These are phyloP conservation scores for Cladosporium austrohemisphaericum DNA, from an alignment of 2,329 filamentous ascomycete genomes.

Conservation along the genomic window DNA sequence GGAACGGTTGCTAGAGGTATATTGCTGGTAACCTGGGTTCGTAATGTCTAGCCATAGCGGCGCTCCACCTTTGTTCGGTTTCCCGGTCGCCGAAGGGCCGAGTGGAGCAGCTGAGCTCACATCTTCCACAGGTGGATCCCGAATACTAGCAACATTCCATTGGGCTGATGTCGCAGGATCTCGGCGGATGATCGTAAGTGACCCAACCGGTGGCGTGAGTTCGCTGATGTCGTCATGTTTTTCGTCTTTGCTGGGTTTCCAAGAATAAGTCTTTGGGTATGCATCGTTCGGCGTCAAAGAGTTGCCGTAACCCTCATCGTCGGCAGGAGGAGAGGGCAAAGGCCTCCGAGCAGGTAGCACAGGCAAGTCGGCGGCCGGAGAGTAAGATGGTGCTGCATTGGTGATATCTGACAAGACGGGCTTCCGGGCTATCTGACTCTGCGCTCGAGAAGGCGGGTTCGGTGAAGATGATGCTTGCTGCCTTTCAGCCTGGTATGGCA, in stretches of 20 bases:
- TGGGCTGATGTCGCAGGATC: conserved; percentile 48
- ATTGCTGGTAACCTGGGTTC: conserved; percentile 59
- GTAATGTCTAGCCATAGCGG: conserved; percentile 53
- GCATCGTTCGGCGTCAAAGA: conserved; percentile 25
- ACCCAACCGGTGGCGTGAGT: conserved; percentile 17
- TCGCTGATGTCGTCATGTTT: conserved; percentile 16
- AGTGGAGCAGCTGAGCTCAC: conserved; percentile 41
- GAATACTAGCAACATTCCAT: conserved; percentile 50
- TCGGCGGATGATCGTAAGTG: conserved; percentile 49
- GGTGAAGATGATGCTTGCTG: conserved; percentile 5
- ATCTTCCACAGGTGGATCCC: conserved; percentile 43
- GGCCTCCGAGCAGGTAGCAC: conserved; percentile 21
- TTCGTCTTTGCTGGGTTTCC: conserved; percentile 20
- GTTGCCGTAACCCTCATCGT: conserved; percentile 18
- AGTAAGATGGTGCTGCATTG: not conserved
- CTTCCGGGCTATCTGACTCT: conserved; percentile 23
- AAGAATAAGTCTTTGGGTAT: conserved; percentile 21
- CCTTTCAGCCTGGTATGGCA: conserved; percentile 22
- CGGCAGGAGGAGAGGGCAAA: conserved; percentile 26
- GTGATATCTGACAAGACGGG: conserved; percentile 17
- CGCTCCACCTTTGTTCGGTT: conserved; percentile 36
- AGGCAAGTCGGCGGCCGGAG: conserved; percentile 19
- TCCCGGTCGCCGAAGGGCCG: conserved; percentile 28
- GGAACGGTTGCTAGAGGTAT: conserved; percentile 38
- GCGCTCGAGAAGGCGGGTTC: conserved; percentile 15